phyloP scores from a whole-genome alignment of 1,139 yeast genomes.

The Lodderomyces jiufengensis region DNA sequence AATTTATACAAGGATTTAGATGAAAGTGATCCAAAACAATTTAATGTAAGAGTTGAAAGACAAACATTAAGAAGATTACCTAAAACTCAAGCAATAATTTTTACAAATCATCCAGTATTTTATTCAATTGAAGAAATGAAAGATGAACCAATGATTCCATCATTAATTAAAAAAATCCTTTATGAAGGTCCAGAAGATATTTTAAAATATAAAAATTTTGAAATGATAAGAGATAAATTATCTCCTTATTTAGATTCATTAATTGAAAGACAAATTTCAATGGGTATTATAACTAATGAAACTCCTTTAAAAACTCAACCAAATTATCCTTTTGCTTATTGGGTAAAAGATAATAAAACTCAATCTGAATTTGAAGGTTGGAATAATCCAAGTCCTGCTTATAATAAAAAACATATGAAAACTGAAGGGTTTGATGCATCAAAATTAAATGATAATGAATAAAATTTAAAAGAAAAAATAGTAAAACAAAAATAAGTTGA shows the following conservation, averaged over 20 bases:
- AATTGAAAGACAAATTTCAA: conserved; percentile 53
- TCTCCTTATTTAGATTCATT: conserved; percentile 54
- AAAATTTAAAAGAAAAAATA: conserved; percentile 28
- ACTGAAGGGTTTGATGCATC: conserved; percentile 22
- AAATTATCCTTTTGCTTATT: conserved; percentile 59
- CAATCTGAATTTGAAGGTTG: conserved; percentile 43
- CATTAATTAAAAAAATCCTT: conserved; percentile 56
- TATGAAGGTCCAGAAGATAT: conserved; percentile 67
- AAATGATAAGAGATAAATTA: conserved; percentile 54
- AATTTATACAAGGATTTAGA: conserved; percentile 27
- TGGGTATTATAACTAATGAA: conserved; percentile 52
- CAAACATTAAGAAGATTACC: conserved; percentile 51
- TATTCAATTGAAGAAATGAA: conserved; percentile 73
- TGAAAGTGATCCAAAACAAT: conserved; percentile 41
- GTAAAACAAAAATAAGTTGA: no score
- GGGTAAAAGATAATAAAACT: conserved; percentile 42
- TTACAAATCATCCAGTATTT: conserved; percentile 66
- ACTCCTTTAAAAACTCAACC: conserved; percentile 59
- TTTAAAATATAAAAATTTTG: conserved; percentile 60
- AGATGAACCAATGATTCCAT: conserved; percentile 73
- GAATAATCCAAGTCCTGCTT: conserved; percentile 38
- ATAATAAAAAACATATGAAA: conserved; percentile 20
- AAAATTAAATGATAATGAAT: conserved; percentile 17
- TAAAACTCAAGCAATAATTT: conserved; percentile 44
- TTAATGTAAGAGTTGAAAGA: conserved; percentile 58